Evolutionary conservation across 116 monocot genomes (phyloP).

Genomic region (Thalassia testudinum): DNA sequence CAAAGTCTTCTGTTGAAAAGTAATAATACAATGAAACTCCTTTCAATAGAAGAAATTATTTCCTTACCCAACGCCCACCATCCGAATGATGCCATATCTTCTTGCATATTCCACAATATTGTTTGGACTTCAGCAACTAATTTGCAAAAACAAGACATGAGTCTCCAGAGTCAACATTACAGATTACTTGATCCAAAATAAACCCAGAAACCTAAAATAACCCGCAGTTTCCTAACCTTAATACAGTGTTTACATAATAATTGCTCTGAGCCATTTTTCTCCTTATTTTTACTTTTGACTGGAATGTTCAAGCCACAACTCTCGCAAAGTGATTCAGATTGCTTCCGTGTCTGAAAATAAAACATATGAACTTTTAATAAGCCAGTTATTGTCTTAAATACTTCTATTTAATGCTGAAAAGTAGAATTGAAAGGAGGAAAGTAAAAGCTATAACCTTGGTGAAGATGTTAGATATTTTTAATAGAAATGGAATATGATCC

Average conservation of each 20-base stretch:
- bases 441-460: no score
- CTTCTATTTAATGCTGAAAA: no score
- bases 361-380: background rate
- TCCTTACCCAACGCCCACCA: constrained; percentile 76
- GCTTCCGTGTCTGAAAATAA: constrained; percentile 15
- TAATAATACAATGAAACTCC: background rate
- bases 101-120: constrained; percentile 94
- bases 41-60: background rate
- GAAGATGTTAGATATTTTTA: no score
- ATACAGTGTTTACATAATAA: constrained; percentile 56
- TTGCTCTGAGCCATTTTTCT: constrained; percentile 28
- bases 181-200: no score
- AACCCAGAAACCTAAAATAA: no score
- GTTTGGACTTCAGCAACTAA: constrained; percentile 69
- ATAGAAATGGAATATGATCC: no score
- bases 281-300: constrained; percentile 34
- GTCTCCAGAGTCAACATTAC: no score
- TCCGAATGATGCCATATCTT: constrained; percentile 90
- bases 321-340: constrained; percentile 33
- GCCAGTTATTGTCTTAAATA: no score
- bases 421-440: no score
- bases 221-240: constrained; percentile 24
- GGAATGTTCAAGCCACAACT: constrained; percentile 46
- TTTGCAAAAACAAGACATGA: background rate
- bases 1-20: no score